Percentiles rank a stretch among this genome's conserved stretches.
Evolutionary conservation across 345 rosid genomes (phyloP).

Genomic region (Salix arbutifolia): DNA sequence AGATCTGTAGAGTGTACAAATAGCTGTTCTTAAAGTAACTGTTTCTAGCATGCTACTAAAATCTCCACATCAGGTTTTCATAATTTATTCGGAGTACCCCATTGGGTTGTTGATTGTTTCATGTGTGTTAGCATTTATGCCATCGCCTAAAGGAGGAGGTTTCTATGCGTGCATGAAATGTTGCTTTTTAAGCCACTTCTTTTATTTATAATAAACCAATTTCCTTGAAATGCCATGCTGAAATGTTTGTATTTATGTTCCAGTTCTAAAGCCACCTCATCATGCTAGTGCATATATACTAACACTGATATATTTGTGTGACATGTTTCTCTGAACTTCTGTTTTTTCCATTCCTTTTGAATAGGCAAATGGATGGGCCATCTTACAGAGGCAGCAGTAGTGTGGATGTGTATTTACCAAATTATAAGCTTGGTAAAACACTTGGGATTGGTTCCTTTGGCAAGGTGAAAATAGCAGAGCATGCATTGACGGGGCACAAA

Average conservation of each 20-base stretch:
- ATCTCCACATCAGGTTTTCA: not conserved
- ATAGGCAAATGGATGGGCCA: conserved; percentile 47
- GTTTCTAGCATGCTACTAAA: not conserved
- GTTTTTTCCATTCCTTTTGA: not conserved
- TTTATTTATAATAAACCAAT: not conserved
- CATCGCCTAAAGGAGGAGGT: not conserved
- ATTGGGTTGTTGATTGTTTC: not conserved
- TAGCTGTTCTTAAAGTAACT: not conserved
- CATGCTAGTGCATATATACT: not conserved
- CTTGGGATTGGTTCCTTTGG: conserved; percentile 95
- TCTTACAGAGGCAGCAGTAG: conserved; percentile 45
- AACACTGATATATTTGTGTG: not conserved
- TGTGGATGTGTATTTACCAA: conserved; percentile 50
- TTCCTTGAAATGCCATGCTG: not conserved
- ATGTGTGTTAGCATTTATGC: not conserved
- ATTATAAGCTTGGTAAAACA: conserved; percentile 78
- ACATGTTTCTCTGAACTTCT: not conserved
- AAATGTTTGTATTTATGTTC: not conserved
- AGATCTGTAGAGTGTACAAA: not conserved
- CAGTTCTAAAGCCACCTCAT: not conserved
- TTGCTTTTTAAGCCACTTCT: not conserved
- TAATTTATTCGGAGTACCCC: not conserved
- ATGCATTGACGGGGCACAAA: conserved; percentile 73
- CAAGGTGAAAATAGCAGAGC: conserved; percentile 90
- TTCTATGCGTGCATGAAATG: not conserved